Evolutionary conservation across 1,284 basidiomycete genomes (phyloP), one percentile per base, ranked within the genome.

Genomic region (Ganoderma resinaceum): DNA sequence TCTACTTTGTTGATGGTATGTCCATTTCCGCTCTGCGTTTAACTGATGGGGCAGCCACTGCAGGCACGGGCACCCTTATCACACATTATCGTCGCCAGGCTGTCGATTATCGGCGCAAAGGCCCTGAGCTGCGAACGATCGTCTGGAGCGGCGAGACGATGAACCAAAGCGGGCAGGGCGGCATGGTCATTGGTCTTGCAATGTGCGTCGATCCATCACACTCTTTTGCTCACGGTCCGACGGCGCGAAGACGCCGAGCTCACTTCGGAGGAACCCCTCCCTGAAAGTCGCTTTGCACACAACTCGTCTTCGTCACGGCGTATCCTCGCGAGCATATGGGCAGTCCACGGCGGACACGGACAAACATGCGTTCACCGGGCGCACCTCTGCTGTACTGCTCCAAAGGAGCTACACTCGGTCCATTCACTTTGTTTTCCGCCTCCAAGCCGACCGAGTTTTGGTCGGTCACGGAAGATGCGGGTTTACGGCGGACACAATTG

Each of bases 351-450:
- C 23, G 23, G 9, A 23, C 9, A 12, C 46, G 46, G 46, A 49
- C 23, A 26, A 49, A 49, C 23, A 11, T 23, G 3, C 23, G 46
- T 11, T 1, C 46, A 23, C 11, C 9, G 46, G 23, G 23, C 46
- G n/a, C 52, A 31, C 14, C 29, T 53, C 52, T 29, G 26, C 49
- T 14, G 8, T 29, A 53, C 29, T 31, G 52, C 52, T 31, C 29
- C 52, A 31, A 29, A 14, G 14, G 16, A 11, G 26, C 49, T 20
- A 29, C 43, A 2, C 4, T 23, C 43, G 43, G 29, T 0, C 52
- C 29, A 53, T 53, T 53, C 26, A 53, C 26, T 53, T 29, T 20
- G 52, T 53, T 31, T 53, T 53, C 52, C 52, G 52, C 52, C 52
- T 53, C 14, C 26, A 53, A 53, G 52, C 52, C 52, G 52, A 53